A percentile compares a stretch with the other conserved stretches of the same genome.
phyloP scores from a whole-genome alignment of 1,284 basidiomycete genomes.

The Heterobasidion annosum region DNA sequence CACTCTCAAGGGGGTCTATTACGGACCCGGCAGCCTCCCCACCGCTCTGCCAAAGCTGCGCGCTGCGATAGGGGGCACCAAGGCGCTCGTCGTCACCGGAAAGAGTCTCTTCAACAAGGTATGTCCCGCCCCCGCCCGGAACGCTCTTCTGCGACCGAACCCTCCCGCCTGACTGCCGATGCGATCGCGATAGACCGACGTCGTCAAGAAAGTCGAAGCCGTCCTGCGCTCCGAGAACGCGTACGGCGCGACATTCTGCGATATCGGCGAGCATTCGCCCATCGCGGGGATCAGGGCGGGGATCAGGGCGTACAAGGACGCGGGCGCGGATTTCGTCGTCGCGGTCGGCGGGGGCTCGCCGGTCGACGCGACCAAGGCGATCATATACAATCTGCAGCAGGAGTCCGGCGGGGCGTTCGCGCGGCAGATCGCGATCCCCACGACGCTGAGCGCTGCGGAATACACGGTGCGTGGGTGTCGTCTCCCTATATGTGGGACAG shows the following conservation, averaged over 20 bases:
- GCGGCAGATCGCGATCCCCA: constrained; percentile 67
- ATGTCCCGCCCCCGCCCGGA: constrained; percentile 4
- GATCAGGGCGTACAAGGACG: constrained; percentile 43
- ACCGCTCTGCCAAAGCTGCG: constrained; percentile 58
- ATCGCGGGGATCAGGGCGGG: constrained; percentile 62
- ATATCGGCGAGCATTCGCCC: constrained; percentile 73
- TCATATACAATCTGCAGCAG: constrained; percentile 52
- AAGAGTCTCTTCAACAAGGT: constrained; percentile 61
- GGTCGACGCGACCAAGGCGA: constrained; percentile 69
- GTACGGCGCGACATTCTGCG: constrained; percentile 60
- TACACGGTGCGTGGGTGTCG: constrained; percentile 38
- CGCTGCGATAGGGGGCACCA: constrained; percentile 41
- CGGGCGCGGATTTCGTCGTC: constrained; percentile 58
- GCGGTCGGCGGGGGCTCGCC: constrained; percentile 76
- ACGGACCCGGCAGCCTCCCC: constrained; percentile 54
- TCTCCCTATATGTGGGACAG: background rate
- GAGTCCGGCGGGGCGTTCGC: constrained; percentile 38
- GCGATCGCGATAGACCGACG: constrained; percentile 39
- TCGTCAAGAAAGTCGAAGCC: constrained; percentile 49
- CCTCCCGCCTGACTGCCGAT: too few relatives aligned
- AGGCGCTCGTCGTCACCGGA: constrained; percentile 65
- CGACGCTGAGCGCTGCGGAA: constrained; percentile 76
- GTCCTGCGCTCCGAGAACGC: constrained; percentile 46
- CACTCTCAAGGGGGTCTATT: constrained; percentile 55
- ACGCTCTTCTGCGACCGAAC: background rate